Evolutionary conservation across 1,284 basidiomycete species (phyloP).

Genomic region (Cerrena zonata): DNA sequence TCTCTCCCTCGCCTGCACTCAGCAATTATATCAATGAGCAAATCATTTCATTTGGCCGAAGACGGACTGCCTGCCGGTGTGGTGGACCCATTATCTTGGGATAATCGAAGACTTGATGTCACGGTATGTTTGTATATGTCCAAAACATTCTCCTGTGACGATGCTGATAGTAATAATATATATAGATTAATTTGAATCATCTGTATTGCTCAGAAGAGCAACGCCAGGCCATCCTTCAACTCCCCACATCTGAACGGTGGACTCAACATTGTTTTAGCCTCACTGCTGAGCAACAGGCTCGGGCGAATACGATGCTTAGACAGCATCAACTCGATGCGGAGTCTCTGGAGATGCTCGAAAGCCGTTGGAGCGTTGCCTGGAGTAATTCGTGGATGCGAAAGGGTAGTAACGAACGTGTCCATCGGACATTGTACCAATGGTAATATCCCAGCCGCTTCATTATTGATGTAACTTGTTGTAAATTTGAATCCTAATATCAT

Average conservation of each 20-base stretch:
- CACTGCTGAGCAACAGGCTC: not conserved
- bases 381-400: conserved; percentile 5
- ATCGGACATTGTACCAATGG: conserved; percentile 10
- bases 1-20: no score
- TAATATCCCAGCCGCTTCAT: conserved; percentile 2
- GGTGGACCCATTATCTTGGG: no score
- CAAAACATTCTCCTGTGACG: not conserved
- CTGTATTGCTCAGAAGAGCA: conserved; percentile 4
- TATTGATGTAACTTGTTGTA: no score
- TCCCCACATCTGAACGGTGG: not conserved
- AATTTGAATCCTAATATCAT: not conserved
- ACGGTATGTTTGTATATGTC: not conserved
- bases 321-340: conserved; percentile 1
- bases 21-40: no score
- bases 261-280: not conserved
- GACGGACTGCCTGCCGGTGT: no score
- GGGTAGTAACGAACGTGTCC: not conserved
- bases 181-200: not conserved
- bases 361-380: conserved; percentile 5
- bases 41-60: no score
- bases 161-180: not conserved
- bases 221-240: not conserved
- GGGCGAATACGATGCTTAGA: not conserved
- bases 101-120: not conserved
- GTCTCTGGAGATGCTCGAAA: conserved; percentile 5